Conservation (phyloP, 2,329 filamentous ascomycete species). For the Xylariaceae sp. region DNA sequence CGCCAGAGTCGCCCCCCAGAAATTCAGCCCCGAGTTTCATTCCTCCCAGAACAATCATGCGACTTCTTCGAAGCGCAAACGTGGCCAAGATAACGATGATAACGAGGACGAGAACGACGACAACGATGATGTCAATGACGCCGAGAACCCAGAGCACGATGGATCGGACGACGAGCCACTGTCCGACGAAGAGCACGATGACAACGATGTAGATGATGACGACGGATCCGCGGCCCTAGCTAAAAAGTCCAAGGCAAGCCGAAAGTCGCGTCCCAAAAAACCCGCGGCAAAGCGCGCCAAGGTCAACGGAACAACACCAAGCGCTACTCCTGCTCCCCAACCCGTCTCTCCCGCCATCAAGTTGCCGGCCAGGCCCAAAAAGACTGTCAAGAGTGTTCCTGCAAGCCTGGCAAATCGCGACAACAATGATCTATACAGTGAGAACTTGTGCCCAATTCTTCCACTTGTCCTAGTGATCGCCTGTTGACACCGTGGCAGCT, state of each 20-base stretch:
- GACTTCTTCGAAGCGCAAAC: conserved; percentile 54
- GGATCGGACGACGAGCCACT: conserved; percentile 34
- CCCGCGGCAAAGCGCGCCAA: conserved; percentile 60
- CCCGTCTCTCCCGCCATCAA: conserved; percentile 33
- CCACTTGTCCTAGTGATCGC: not conserved
- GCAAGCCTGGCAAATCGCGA: conserved; percentile 45
- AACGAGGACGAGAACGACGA: conserved; percentile 2
- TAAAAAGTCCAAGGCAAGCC: conserved; percentile 39
- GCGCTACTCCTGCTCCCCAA: conserved; percentile 34
- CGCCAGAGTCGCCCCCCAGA: conserved; percentile 56
- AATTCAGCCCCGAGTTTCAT: conserved; percentile 51
- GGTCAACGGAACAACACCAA: conserved; percentile 49
- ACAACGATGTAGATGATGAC: conserved; percentile 36
- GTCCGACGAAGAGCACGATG: conserved; percentile 41
- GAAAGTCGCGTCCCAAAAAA: conserved; percentile 46
- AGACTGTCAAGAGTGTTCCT: conserved; percentile 48
- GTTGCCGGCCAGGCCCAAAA: conserved; percentile 52
- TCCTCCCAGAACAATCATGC: conserved; percentile 31
- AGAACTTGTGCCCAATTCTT: conserved; percentile 21
- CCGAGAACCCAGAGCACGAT: conserved; percentile 43
- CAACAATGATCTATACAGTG: conserved; percentile 53
- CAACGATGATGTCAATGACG: conserved; percentile 18
- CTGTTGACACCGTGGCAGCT: conserved; percentile 38
- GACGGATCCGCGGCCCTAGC: conserved; percentile 42
- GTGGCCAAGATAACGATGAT: conserved; percentile 29